Base-by-base conservation (phyloP, 305 asterid genomes). In the Fraxinus xanthoxyloides region DNA sequence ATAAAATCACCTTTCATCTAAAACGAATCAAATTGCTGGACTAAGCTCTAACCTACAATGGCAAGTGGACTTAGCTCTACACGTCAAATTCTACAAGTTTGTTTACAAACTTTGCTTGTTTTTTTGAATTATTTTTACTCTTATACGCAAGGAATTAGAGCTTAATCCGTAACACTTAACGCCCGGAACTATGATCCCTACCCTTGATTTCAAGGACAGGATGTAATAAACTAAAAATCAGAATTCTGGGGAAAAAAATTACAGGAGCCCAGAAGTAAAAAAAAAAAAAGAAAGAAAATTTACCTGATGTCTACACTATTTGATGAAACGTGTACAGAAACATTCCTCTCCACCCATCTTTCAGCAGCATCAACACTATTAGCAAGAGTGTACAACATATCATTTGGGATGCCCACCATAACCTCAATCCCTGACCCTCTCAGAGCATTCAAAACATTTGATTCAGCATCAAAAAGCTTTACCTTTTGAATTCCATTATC, bases 381-480 rank as follows among this genome's bases (percentile, higher is more conserved):
- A 40, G 98, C 95, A 63, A 95, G 84, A 77, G n/a, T 38, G 17
- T 87, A 87, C 43, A 95, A 31, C 98, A 93, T 90, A 0, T 95
- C 98, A 84, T 93, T 95, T 13, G 98, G 98, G 35, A 95, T 95
- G 26, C 98, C 98, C 63, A 93, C 98, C 98, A 93, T 95, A 10
- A 95, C 97, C 87, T 95, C 91, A 80, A 95, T 90, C 76, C 97
- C 97, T 1, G 98, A 93, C 0, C 97, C 98, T 76, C 93, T 82
- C 2, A 95, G 89, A 40, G 97, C 94, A 31, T 77, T 81, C 78
- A 95, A 75, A 79, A 86, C 90, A 3, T 82, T 85, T 0, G 90
- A 72, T 59, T 95, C 98, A 0, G 98, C 98, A 80, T 95, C 98
- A 84, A 93, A 95, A 24, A 95, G 92, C 84, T 95, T 95, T 84